phyloP scores from a whole-genome alignment of 306 rosid genomes.

The Vicia villosa region DNA sequence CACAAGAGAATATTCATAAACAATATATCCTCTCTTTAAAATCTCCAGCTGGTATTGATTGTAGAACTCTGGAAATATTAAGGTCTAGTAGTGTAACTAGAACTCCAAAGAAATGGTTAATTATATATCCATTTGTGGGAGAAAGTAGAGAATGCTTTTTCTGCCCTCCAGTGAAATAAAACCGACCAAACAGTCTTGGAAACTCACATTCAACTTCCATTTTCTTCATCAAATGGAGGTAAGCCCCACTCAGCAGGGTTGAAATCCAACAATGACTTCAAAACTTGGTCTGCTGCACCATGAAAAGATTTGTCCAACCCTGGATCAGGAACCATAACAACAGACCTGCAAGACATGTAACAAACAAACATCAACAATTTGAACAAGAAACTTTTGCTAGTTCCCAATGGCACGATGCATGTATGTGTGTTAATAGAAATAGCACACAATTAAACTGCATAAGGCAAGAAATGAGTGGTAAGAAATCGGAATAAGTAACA shows the following conservation, averaged over 20 bases:
- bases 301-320: constrained; percentile 73
- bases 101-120: too few species aligned
- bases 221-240: constrained; percentile 70
- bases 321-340: constrained; percentile 90
- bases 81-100: too few species aligned
- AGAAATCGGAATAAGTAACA: constrained; percentile 2
- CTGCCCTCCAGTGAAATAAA: neutral
- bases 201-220: constrained; percentile 40
- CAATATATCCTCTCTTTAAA: too few species aligned
- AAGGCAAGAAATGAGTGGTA: constrained; percentile 4
- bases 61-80: too few species aligned
- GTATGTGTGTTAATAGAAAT: neutral
- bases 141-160: too few species aligned
- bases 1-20: too few species aligned
- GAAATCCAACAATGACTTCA: constrained; percentile 79
- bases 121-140: too few species aligned
- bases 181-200: neutral
- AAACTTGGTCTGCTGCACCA: constrained; percentile 71
- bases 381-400: neutral
- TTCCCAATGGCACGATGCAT: neutral
- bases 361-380: neutral
- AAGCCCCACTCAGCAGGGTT: constrained; percentile 81
- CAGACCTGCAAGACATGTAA: constrained; percentile 61
- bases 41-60: too few species aligned
- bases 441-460: neutral